Evolutionary conservation across 2,329 filamentous ascomycete species (phyloP).

Genomic region (Aspergillus ochraceoroseus): DNA sequence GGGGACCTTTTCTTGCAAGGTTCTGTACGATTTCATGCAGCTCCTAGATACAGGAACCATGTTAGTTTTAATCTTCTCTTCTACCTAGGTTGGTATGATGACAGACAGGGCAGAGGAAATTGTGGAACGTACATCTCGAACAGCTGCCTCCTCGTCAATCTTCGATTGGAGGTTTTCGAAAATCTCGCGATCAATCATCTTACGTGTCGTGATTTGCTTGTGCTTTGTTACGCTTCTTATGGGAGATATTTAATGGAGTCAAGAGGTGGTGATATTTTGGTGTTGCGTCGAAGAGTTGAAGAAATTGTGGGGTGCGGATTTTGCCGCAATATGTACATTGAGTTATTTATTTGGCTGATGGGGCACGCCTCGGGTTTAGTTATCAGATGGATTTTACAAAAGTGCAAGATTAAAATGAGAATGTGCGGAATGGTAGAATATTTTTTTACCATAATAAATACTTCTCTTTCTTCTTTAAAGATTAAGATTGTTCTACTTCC

Average conservation of each 20-base stretch:
- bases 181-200: conserved; percentile 72
- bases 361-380: too few relatives aligned
- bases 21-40: conserved; percentile 74
- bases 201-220: conserved; percentile 17
- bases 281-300: conserved; percentile 21
- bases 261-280: conserved; percentile 10
- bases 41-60: conserved; percentile 51
- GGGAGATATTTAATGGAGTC: conserved; percentile 5
- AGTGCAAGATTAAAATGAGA: too few relatives aligned
- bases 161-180: conserved; percentile 83
- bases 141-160: conserved; percentile 78
- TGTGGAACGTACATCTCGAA: conserved; percentile 61
- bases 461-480: too few relatives aligned
- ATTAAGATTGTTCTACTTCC: too few relatives aligned
- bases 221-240: conserved; percentile 18
- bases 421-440: too few relatives aligned
- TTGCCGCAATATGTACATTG: background rate
- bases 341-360: background rate
- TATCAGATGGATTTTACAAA: too few relatives aligned
- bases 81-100: conserved; percentile 17
- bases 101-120: conserved; percentile 16
- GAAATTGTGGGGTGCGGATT: conserved; percentile 19
- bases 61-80: conserved; percentile 15
- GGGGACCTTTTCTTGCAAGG: conserved; percentile 68
- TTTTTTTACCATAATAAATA: too few relatives aligned